Evolutionary conservation across 2,329 filamentous ascomycete species (phyloP).

Genomic region (Aspergillus alliaceus): DNA sequence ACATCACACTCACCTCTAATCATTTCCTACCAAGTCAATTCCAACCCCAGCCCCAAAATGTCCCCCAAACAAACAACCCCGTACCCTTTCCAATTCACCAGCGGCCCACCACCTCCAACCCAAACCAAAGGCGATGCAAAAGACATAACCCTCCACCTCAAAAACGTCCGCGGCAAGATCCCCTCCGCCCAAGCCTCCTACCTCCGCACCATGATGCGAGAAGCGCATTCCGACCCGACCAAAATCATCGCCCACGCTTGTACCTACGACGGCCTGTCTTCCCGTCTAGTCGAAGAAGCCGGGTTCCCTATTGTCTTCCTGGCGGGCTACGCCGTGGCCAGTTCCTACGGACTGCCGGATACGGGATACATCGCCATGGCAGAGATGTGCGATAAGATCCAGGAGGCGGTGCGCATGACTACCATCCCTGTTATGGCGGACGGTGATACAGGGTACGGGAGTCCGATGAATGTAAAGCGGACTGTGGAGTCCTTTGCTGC

Average conservation of each 20-base stretch:
- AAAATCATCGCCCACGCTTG: constrained; percentile 49
- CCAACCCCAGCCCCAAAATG: neutral
- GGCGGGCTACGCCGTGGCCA: constrained; percentile 44
- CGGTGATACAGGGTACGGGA: constrained; percentile 51
- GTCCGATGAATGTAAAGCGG: constrained; percentile 49
- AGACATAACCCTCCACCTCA: neutral
- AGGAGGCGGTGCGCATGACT: constrained; percentile 41
- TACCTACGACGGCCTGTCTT: constrained; percentile 47
- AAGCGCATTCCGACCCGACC: constrained; percentile 40
- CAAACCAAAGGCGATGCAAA: neutral
- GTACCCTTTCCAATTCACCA: constrained; percentile 13
- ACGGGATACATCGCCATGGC: constrained; percentile 52
- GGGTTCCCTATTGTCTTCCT: constrained; percentile 50
- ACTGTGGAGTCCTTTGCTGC: constrained; percentile 46
- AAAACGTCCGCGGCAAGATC: constrained; percentile 38
- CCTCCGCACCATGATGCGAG: constrained; percentile 26
- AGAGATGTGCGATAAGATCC: constrained; percentile 49
- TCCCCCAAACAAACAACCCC: constrained; percentile 5
- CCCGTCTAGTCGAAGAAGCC: constrained; percentile 47
- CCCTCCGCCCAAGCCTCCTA: constrained; percentile 42
- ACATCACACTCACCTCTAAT: neutral
- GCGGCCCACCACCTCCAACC: neutral
- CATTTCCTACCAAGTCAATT: neutral
- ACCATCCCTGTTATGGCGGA: constrained; percentile 47
- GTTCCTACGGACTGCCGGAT: constrained; percentile 45